Evolutionary conservation across 441 rosid species (phyloP).

Genomic region (Raphanus hybrid): DNA sequence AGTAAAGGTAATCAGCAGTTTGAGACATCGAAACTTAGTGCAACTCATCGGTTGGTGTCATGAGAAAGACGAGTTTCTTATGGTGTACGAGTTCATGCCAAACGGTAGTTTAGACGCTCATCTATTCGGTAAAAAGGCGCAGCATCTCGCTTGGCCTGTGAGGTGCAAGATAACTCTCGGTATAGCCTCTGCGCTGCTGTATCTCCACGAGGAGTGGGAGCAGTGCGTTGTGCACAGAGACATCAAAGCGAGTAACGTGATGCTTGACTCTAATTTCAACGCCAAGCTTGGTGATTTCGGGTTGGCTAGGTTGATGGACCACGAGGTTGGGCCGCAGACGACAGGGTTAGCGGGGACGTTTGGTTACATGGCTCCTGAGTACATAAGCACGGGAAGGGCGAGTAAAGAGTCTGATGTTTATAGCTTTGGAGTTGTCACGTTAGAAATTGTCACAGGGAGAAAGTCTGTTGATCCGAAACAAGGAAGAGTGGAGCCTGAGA

Average conservation of each 20-base stretch:
- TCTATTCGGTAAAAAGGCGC: conserved; percentile 45
- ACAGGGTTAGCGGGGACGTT: conserved; percentile 56
- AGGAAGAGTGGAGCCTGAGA: conserved; percentile 29
- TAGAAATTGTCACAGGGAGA: conserved; percentile 54
- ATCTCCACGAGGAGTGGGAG: conserved; percentile 68
- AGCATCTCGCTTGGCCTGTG: conserved; percentile 46
- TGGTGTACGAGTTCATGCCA: conserved; percentile 62
- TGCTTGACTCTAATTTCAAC: conserved; percentile 58
- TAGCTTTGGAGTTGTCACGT: conserved; percentile 50
- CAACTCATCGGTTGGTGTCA: conserved; percentile 76
- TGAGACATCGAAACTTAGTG: conserved; percentile 65
- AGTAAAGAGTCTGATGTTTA: conserved; percentile 56
- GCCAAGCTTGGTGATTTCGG: conserved; percentile 67
- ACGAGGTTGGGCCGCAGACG: conserved; percentile 51
- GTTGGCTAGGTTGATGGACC: conserved; percentile 57
- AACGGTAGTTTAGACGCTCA: conserved; percentile 61
- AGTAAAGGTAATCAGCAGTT: conserved; percentile 53
- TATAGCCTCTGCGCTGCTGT: conserved; percentile 54
- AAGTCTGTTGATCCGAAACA: conserved; percentile 33
- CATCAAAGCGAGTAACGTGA: conserved; percentile 58
- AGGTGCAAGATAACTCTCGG: conserved; percentile 53
- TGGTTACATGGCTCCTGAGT: conserved; percentile 63
- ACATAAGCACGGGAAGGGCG: conserved; percentile 48
- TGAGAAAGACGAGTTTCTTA: conserved; percentile 47
- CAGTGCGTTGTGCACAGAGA: conserved; percentile 61